Evolutionary conservation across 768 basidiomycete species (phyloP).

Genomic region (Tricholoma flavovirens): DNA sequence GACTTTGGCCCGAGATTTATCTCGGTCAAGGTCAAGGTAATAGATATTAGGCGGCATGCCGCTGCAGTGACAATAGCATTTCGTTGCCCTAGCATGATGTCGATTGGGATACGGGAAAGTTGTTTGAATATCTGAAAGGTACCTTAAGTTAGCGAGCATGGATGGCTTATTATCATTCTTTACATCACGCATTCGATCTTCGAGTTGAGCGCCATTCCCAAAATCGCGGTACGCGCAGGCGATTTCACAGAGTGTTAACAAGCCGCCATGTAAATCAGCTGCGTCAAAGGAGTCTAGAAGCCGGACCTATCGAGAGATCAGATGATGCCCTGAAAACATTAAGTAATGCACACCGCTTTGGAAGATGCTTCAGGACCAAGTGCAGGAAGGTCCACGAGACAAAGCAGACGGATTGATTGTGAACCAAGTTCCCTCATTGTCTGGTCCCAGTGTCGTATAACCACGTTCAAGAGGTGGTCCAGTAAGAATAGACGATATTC

Average conservation of each 20-base stretch:
- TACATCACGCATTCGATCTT: constrained; percentile 43
- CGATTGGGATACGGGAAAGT: constrained; percentile 50
- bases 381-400: constrained; percentile 47
- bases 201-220: constrained; percentile 25
- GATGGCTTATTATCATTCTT: not conserved
- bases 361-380: constrained; percentile 45
- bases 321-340: not conserved
- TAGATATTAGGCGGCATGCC: constrained; percentile 65
- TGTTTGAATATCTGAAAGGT: constrained; percentile 56
- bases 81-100: constrained; percentile 55
- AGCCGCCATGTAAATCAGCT: constrained; percentile 72
- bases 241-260: constrained; percentile 71
- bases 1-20: constrained; percentile 35
- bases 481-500: constrained; percentile 71
- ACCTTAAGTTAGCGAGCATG: not conserved
- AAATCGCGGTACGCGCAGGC: constrained; percentile 48
- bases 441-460: constrained; percentile 85
- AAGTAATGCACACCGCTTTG: constrained; percentile 40
- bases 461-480: constrained; percentile 67
- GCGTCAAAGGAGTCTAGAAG: constrained; percentile 61
- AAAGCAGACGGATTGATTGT: constrained; percentile 65
- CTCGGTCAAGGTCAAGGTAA: constrained; percentile 54
- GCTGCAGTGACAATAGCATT: constrained; percentile 70
- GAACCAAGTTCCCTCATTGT: constrained; percentile 75
- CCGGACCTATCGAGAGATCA: constrained; percentile 33